These are phyloP conservation scores for Ananas comosus DNA, from an alignment of 176 grass and related monocot species.

Conservation along the genomic window DNA sequence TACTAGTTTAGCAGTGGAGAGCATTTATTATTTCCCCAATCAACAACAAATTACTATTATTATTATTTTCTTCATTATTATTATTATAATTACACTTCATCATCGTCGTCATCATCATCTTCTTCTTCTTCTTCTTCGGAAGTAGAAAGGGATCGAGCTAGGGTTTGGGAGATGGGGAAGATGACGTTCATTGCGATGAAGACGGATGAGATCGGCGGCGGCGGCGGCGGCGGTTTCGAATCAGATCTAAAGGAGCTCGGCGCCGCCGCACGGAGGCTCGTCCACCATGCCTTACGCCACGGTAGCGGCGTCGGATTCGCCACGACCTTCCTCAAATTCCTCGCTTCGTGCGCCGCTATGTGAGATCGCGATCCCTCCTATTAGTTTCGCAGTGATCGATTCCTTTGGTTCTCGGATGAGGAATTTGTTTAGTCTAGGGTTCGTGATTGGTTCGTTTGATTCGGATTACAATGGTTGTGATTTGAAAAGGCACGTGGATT, in stretches of 20 bases:
- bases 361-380: slow-evolving; percentile 9
- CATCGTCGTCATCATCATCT: not conserved
- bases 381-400: not conserved
- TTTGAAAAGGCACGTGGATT: not conserved
- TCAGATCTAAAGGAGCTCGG: slow-evolving; percentile 68
- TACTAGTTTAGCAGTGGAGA: too few relatives aligned
- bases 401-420: not conserved
- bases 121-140: not conserved
- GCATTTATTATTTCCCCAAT: too few relatives aligned
- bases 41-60: too few relatives aligned
- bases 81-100: not conserved
- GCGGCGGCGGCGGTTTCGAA: slow-evolving; percentile 39
- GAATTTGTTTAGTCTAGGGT: not conserved
- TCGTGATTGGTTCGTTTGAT: not conserved
- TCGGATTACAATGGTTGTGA: not conserved
- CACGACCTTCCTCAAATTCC: slow-evolving; percentile 58
- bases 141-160: not conserved
- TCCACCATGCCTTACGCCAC: slow-evolving; percentile 61
- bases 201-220: slow-evolving; percentile 30
- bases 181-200: slow-evolving; percentile 39
- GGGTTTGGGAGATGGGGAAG: slow-evolving; percentile 19
- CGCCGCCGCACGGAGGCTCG: slow-evolving; percentile 54
- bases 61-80: too few relatives aligned
- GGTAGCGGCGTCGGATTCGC: slow-evolving; percentile 48
- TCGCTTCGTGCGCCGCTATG: slow-evolving; percentile 74